Percentiles rank a stretch among this genome's conserved stretches.
These are phyloP conservation scores for Rhodotorula graminis DNA, from an alignment of 768 basidiomycete species.

Conservation along the genomic window DNA sequence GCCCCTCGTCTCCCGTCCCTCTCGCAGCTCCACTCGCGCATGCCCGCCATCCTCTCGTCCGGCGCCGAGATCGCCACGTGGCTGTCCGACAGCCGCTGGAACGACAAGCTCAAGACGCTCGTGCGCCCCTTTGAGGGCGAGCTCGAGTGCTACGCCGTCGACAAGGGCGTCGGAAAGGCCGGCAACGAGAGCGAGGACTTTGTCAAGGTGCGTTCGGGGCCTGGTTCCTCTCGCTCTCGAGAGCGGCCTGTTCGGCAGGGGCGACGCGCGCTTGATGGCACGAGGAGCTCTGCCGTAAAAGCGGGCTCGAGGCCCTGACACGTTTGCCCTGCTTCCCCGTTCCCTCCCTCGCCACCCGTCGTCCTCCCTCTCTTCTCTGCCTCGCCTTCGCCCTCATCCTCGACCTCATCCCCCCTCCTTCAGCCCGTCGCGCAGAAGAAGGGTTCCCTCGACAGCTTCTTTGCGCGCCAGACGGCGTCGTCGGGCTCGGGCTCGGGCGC, in stretches of 20 bases:
- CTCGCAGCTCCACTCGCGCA: conserved; percentile 71
- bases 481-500: background rate
- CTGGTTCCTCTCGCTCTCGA: background rate
- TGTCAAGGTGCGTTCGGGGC: conserved; percentile 50
- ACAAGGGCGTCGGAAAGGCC: conserved; percentile 61
- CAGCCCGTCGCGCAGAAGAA: conserved; percentile 30
- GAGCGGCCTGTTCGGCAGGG: too few relatives aligned
- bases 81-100: conserved; percentile 69
- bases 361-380: too few relatives aligned
- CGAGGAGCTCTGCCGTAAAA: too few relatives aligned
- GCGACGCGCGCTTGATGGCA: too few relatives aligned
- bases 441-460: conserved; percentile 62
- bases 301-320: too few relatives aligned
- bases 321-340: too few relatives aligned
- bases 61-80: conserved; percentile 62
- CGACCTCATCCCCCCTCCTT: background rate
- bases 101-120: conserved; percentile 56
- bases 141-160: conserved; percentile 62
- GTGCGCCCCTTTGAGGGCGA: conserved; percentile 62
- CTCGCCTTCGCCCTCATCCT: too few relatives aligned
- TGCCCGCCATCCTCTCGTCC: conserved; percentile 66
- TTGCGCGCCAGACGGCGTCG: conserved; percentile 52
- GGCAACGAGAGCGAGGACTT: conserved; percentile 75
- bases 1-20: too few relatives aligned
- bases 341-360: too few relatives aligned